Percentiles rank a stretch among this genome's conserved stretches.
phyloP scores from a whole-genome alignment of 2,329 filamentous ascomycete species.

The Trichoderma hamatum region DNA sequence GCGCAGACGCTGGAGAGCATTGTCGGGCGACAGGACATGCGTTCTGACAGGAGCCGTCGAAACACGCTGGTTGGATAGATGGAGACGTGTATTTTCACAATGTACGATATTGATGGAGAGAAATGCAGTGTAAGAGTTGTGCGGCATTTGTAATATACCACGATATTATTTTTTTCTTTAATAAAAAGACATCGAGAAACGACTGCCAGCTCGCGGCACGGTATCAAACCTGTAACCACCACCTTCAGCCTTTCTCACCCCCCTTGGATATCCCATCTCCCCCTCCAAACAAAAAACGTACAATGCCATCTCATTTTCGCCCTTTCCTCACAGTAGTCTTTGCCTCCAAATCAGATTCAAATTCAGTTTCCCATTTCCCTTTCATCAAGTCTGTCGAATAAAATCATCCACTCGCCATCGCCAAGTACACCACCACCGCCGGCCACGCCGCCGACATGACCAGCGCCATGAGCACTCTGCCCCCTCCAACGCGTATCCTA shows the following conservation, averaged over 20 bases:
- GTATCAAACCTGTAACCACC: slow-evolving; percentile 22
- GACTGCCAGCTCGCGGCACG: slow-evolving; percentile 7
- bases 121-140: not conserved
- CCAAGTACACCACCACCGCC: slow-evolving; percentile 41
- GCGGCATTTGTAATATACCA: not conserved
- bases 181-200: not conserved
- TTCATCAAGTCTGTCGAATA: not conserved
- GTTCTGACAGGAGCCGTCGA: slow-evolving; percentile 45
- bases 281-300: not conserved
- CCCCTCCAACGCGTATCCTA: slow-evolving; percentile 36
- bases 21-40: slow-evolving; percentile 59
- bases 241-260: not conserved
- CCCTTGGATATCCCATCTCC: slow-evolving; percentile 2
- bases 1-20: slow-evolving; percentile 76
- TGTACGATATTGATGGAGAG: not conserved
- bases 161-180: slow-evolving; percentile 3
- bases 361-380: too few relatives aligned
- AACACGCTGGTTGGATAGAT: slow-evolving; percentile 47
- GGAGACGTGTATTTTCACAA: not conserved
- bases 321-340: not conserved
- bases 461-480: slow-evolving; percentile 38
- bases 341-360: not conserved
- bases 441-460: slow-evolving; percentile 44
- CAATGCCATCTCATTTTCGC: not conserved
- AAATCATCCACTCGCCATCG: slow-evolving; percentile 31